These are phyloP conservation scores for Trypanosoma cruzi DNA, from an alignment of 208 protist species.

Conservation along the genomic window DNA sequence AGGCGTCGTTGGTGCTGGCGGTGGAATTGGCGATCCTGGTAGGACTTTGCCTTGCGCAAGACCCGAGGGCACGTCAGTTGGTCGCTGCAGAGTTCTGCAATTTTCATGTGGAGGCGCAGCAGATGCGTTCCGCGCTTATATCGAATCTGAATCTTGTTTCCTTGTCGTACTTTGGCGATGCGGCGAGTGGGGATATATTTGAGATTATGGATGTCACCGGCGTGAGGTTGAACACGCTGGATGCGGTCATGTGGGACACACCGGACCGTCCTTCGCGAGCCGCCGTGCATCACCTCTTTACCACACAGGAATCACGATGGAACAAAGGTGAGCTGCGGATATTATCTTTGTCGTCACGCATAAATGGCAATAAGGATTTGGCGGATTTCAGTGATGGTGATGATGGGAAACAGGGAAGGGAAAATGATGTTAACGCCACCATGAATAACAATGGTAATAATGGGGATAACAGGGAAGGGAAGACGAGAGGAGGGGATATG, in stretches of 20 bases:
- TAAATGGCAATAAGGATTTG: not conserved
- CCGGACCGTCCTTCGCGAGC: constrained; percentile 9
- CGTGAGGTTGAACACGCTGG: constrained; percentile 1
- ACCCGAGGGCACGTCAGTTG: constrained; percentile 22
- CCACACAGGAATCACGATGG: constrained; percentile 10
- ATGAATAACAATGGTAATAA: no score
- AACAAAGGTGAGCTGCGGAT: not conserved
- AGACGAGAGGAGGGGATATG: not conserved
- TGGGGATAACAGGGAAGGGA: not conserved
- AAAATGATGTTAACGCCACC: not conserved
- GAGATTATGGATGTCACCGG: constrained; percentile 17
- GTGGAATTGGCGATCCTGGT: constrained; percentile 19
- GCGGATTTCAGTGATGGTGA: not conserved
- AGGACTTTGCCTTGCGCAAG: constrained; percentile 16
- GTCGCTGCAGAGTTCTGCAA: constrained; percentile 15
- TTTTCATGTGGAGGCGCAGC: constrained; percentile 12
- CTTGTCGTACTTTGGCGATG: constrained; percentile 14
- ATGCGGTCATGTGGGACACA: constrained; percentile 11
- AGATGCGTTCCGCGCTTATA: constrained; percentile 17
- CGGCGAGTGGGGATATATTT: not conserved
- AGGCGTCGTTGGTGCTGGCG: constrained; percentile 9
- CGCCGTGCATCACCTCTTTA: constrained; percentile 10
- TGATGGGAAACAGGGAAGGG: not conserved
- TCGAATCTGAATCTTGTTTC: constrained; percentile 27
- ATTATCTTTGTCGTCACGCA: not conserved